Percentiles rank a stretch among this genome's conserved stretches.
Conservation (phyloP, 2,329 filamentous ascomycete genomes). For the Verticillium dahliae region DNA sequence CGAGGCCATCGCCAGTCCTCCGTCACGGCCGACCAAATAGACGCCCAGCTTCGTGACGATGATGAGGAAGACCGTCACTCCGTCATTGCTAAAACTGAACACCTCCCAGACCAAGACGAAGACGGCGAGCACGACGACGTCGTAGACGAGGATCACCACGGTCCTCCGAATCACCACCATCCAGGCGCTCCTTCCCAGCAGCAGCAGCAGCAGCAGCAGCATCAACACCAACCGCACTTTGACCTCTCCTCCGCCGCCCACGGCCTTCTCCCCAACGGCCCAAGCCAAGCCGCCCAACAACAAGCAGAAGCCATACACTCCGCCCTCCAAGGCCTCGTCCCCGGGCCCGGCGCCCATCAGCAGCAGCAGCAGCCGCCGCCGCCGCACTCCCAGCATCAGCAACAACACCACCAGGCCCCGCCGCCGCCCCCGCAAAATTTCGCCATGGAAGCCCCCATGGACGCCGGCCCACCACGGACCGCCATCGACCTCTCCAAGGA, state of each 20-base stretch:
- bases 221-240: conserved; percentile 15
- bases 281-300: conserved; percentile 8
- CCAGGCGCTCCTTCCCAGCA: conserved; percentile 3
- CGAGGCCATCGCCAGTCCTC: conserved; percentile 20
- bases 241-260: conserved; percentile 19
- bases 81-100: conserved; percentile 12
- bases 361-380: conserved; percentile 11
- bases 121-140: conserved; percentile 12
- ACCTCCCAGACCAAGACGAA: conserved; percentile 14
- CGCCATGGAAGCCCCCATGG: conserved; percentile 12
- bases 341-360: conserved; percentile 6
- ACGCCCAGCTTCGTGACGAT: conserved; percentile 16
- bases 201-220: conserved; percentile 1
- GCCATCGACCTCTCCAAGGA: conserved; percentile 40
- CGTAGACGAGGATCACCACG: conserved; percentile 4
- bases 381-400: conserved; percentile 10
- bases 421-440: conserved; percentile 4
- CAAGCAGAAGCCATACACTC: conserved; percentile 15
- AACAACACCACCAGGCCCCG: conserved; percentile 2
- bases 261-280: conserved; percentile 23
- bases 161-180: conserved; percentile 11
- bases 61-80: conserved; percentile 6
- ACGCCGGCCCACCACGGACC: conserved; percentile 17
- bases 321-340: conserved; percentile 17
- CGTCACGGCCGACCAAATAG: conserved; percentile 25